phyloP scores from a whole-genome alignment of 306 rosid genomes.

The Ziziphus jujuba region DNA sequence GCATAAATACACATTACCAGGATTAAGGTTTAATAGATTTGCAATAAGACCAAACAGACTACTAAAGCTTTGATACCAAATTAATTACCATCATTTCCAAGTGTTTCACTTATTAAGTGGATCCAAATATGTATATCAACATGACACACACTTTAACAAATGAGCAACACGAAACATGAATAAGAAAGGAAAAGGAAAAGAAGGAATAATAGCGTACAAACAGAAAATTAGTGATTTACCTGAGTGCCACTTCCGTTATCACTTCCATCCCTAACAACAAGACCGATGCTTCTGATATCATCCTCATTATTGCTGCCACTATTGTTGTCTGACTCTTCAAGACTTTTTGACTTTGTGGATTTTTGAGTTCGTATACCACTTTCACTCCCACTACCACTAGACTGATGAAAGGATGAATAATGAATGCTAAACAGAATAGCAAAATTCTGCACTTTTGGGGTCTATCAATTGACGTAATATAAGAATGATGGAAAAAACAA shows the following conservation, averaged over 20 bases:
- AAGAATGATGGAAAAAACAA: neutral
- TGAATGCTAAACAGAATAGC: slow-evolving; percentile 2
- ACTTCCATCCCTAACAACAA: slow-evolving; percentile 45
- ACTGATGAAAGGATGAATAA: slow-evolving; percentile 38
- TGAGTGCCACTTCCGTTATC: slow-evolving; percentile 72
- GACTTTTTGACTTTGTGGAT: slow-evolving; percentile 39
- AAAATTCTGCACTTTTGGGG: neutral
- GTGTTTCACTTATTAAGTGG: too few relatives aligned
- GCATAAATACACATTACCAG: too few relatives aligned
- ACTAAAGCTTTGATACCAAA: too few relatives aligned
- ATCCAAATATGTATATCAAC: too few relatives aligned
- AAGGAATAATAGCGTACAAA: neutral
- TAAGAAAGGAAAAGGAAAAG: neutral
- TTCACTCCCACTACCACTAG: slow-evolving; percentile 67
- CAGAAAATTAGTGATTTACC: slow-evolving; percentile 33
- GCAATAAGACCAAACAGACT: too few relatives aligned
- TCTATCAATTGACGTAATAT: too few relatives aligned
- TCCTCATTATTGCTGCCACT: slow-evolving; percentile 56
- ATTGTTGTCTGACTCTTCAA: slow-evolving; percentile 47
- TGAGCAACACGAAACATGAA: neutral
- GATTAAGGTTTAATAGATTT: too few relatives aligned
- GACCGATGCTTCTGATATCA: slow-evolving; percentile 47
- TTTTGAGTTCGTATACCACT: slow-evolving; percentile 52
- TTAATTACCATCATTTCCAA: too few relatives aligned
- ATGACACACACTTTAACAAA: neutral